A percentile compares a stretch with the other conserved stretches of the same genome.
Evolutionary conservation across 192 early-diverging fungal species (phyloP).

Genomic region (Linnemannia exigua): DNA sequence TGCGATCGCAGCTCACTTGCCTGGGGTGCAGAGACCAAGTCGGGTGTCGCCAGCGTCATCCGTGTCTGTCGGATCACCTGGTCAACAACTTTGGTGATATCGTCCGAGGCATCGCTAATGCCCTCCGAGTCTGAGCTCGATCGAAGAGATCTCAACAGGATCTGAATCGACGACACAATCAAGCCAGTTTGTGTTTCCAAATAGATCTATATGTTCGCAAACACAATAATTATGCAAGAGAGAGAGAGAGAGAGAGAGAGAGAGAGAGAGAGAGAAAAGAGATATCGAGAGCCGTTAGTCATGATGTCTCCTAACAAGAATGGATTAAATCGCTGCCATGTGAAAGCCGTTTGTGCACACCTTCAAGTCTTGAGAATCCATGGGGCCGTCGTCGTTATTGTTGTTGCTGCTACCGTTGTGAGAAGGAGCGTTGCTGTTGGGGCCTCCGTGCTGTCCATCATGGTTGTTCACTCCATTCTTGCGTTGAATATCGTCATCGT

Average conservation of each 20-base stretch:
- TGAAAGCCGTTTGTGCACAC: background rate
- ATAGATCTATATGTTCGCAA: conserved; percentile 21
- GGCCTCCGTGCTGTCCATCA: background rate
- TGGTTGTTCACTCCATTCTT: background rate
- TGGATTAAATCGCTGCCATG: background rate
- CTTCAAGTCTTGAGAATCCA: conserved; percentile 48
- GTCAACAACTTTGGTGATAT: conserved; percentile 72
- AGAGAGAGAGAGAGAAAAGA: no score
- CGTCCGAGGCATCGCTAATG: conserved; percentile 67
- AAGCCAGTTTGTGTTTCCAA: conserved; percentile 73
- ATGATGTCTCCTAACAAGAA: background rate
- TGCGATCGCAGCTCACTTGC: conserved; percentile 48
- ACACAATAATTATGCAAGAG: no score
- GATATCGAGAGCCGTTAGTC: background rate
- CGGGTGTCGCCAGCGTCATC: conserved; percentile 57
- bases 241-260: no score
- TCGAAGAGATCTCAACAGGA: conserved; percentile 74
- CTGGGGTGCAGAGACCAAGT: conserved; percentile 49
- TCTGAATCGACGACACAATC: conserved; percentile 86
- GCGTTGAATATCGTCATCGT: conserved; percentile 4
- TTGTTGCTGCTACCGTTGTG: background rate
- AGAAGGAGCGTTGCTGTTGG: background rate
- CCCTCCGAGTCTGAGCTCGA: conserved; percentile 62
- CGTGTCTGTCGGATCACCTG: conserved; percentile 67
- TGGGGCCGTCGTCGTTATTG: conserved; percentile 24